Evolutionary conservation across 805 yeast genomes (phyloP), one percentile per base, ranked within the genome.

Genomic region (Candida berthetii): DNA sequence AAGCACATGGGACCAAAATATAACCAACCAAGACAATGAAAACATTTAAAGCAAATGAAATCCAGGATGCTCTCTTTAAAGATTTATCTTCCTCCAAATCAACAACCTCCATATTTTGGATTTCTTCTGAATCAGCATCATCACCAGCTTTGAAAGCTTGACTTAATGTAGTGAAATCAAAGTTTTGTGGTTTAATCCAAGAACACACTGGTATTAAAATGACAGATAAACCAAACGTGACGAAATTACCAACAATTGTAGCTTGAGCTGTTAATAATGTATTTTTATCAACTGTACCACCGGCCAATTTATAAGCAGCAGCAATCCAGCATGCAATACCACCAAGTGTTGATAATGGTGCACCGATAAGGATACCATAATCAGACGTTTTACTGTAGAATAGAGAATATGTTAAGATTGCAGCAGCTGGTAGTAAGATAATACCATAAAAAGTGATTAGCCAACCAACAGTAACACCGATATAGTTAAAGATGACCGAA

Each of bases 381-480:
- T 40, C 38, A 24, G 40, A 43, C 6, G 46, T 44, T 17, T 43
- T 49, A 27, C 20, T 44, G 50, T 49, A 69, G 43, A 64, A 69
- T n/a, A 69, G 43, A 7, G 67, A 54, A 31, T 58, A 46, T 1
- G 57, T 50, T 15, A 66, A 55, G 4, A 65, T 59, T 25, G 53
- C 47, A 13, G 60, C 67, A 39, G 60, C 69, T 3, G 73, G 70
- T 10, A 60, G 54, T 36, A 69, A 47, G 18, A 65, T 54, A 38
- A 70, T 66, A 40, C 74, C 74, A 14, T 57, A 51, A 45, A 68
- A 65, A 31, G 61, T 54, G 19, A 67, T 54, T 28, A 69, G 44
- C 72, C 72, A 69, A 8, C 68, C 63, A 18, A 62, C 61, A 33
- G 71, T 61, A 24, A 68, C 65, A 33, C 73, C 72, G 32, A 64